Evolutionary conservation across 2,329 filamentous ascomycete species (phyloP), one percentile per base, ranked within the genome.

Genomic region (Trichoderma guizhouense): DNA sequence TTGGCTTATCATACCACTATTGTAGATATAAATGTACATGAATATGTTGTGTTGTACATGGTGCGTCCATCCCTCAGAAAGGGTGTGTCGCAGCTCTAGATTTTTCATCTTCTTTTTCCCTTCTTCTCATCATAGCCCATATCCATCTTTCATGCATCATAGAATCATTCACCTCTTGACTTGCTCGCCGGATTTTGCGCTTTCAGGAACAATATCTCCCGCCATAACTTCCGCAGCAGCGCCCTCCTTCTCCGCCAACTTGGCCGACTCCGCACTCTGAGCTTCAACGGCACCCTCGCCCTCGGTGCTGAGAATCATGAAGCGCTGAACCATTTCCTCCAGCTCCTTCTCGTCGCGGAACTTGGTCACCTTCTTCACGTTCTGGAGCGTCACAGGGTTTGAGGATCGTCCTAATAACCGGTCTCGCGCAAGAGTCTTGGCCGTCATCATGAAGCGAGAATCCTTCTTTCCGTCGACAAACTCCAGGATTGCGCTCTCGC

Each of bases 401-500:
- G 93, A 83, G 3, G 84, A 80, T 66, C 88, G 85, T 51, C 89
- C 86, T 15, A 89, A 81, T 62, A 81, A 78, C 71, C 86, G 82
- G 78, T 90, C 87, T 28, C 90, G 87, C 57, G 93, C 93, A 7
- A 98, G 86, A 0, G 93, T 91, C 76, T 92, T 92, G 30, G 96
- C 96, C 3, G 95, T 97, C 88, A 98, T 91, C 78, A 94, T 93
- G 83, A 98, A 98, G 39, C 95, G 92, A 85, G 97, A 93, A 82
- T 99, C 96, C 80, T 91, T 92, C 39, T 94, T 94, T 43, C 95
- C 95, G 82, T 99, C 96, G 73, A 99, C 95, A 36, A 99, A 89
- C 83, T 98, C 94, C 62, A 99, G 90, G 74, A 99, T 95, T 26
- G 96, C 95, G 39, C 92, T 95, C 74, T 91, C 89, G 9, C 93